Evolutionary conservation across 2,329 filamentous ascomycete species (phyloP).

Genomic region (Arthrocladium fulminans): DNA sequence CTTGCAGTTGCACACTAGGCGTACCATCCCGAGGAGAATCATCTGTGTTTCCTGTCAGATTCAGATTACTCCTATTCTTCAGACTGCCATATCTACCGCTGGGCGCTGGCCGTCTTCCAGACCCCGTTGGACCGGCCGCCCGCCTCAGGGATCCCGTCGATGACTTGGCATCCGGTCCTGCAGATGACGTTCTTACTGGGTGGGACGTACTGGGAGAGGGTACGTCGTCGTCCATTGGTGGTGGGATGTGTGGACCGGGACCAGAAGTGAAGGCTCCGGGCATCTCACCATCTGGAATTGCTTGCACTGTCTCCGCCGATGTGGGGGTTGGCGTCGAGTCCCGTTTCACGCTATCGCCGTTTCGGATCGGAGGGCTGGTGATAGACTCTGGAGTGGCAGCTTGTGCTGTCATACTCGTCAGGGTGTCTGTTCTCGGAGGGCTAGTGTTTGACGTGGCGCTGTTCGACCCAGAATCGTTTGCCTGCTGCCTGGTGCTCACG

Average conservation of each 20-base stretch:
- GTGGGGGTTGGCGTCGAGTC: slow-evolving; percentile 18
- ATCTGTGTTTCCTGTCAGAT: slow-evolving; percentile 23
- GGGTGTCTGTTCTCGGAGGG: slow-evolving; percentile 9
- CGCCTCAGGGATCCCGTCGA: slow-evolving; percentile 45
- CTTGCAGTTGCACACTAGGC: slow-evolving; percentile 50
- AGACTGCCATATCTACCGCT: slow-evolving; percentile 30
- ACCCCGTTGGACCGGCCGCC: slow-evolving; percentile 36
- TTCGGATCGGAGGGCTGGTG: neutral
- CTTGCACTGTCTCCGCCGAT: slow-evolving; percentile 35
- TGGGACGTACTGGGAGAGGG: slow-evolving; percentile 12
- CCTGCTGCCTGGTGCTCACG: slow-evolving; percentile 28
- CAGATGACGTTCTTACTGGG: slow-evolving; percentile 18
- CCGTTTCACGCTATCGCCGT: neutral
- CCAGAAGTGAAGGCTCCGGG: slow-evolving; percentile 24
- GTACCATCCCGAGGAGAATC: slow-evolving; percentile 9
- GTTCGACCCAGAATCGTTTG: slow-evolving; percentile 5
- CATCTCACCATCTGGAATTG: slow-evolving; percentile 24
- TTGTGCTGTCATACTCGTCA: slow-evolving; percentile 24
- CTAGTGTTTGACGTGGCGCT: slow-evolving; percentile 16
- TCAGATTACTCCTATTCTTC: slow-evolving; percentile 30
- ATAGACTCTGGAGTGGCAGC: slow-evolving; percentile 10
- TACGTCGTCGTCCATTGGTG: slow-evolving; percentile 26
- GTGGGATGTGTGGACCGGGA: slow-evolving; percentile 27
- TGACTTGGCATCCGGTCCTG: slow-evolving; percentile 14
- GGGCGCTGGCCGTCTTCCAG: slow-evolving; percentile 22